Conservation (phyloP, 306 rosid species). For the Phaseolus lunatus region DNA sequence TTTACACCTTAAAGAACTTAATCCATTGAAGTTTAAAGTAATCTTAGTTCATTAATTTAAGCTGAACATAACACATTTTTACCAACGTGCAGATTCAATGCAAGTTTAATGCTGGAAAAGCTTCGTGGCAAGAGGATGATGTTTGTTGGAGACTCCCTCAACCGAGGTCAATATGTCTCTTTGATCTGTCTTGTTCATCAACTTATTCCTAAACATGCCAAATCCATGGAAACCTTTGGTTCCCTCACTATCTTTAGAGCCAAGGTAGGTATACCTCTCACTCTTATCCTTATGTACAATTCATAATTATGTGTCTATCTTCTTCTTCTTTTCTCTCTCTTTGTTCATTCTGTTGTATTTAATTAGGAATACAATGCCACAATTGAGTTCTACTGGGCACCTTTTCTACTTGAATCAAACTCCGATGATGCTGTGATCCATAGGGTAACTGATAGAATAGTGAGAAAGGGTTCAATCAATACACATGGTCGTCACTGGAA, state of each 20-base stretch:
- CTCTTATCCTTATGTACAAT: neutral
- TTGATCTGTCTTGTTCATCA: slow-evolving; percentile 84
- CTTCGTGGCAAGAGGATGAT: slow-evolving; percentile 93
- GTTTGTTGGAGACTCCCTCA: slow-evolving; percentile 91
- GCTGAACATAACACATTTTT: slow-evolving; percentile 41
- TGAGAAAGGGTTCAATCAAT: slow-evolving; percentile 81
- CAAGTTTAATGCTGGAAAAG: slow-evolving; percentile 79
- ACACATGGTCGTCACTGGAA: slow-evolving; percentile 90
- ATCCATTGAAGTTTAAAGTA: neutral
- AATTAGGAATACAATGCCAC: slow-evolving; percentile 85
- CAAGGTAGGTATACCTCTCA: slow-evolving; percentile 55
- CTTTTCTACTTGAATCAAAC: slow-evolving; percentile 93
- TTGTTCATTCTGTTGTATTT: slow-evolving; percentile 15
- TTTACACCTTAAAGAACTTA: neutral
- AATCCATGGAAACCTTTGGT: slow-evolving; percentile 89
- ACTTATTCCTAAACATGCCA: slow-evolving; percentile 67
- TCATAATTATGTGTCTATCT: neutral
- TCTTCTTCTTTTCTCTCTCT: neutral
- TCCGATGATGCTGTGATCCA: slow-evolving; percentile 86
- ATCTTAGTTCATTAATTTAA: slow-evolving; percentile 1
- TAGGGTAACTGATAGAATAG: slow-evolving; percentile 83
- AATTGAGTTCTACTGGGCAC: slow-evolving; percentile 99
- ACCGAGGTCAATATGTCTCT: slow-evolving; percentile 89
- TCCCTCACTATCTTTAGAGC: slow-evolving; percentile 89
- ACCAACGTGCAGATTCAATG: slow-evolving; percentile 70